Base-by-base conservation (phyloP, 805 yeast genomes). In the Maudiozyma pseudohumilis region DNA sequence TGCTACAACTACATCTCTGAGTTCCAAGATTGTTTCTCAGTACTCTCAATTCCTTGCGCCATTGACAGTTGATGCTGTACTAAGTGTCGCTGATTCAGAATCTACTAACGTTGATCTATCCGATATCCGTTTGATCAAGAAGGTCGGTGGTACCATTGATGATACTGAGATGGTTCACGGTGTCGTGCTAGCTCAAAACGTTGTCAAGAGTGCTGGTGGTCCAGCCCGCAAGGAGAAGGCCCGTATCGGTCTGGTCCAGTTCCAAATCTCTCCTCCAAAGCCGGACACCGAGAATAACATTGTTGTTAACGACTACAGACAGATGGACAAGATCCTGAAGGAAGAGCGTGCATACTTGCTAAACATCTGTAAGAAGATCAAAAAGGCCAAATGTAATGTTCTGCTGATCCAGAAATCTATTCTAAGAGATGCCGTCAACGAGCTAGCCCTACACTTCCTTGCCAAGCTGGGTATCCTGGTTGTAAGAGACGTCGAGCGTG, bases 271-370 rank as follows among this genome's bases (percentile, higher is more conserved):
- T 16, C 96, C 96, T 18, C 96, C 96, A 47, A 87, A 87, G 59
- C 96, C 96, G 16, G 96, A 87, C 57, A 81, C 94, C 81, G 98
- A 92, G 66, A 92, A 92, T 63, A 89, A 88, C 58, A 89, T 92
- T 35, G 95, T 92, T 40, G 97, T 92, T 39, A 92, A 84, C 57
- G 99, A 92, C 63, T 92, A 92, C 68, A 77, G 98, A 64, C 98
- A 92, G 65, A 92, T 92, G 99, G 99, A 92, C 64, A 92, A 89
- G 67, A 92, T 92, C 50, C 70, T 92, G 58, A 92, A 94, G 59
- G 99, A 92, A 65, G 98, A 92, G 70, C 80, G 99, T 60, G 92
- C 95, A 21, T 92, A 92, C 59, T 67, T 92, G 55, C 73, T 92
- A 58, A 89, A 89, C 61, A 83, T 92, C 59, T 88, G 96, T 69